Evolutionary conservation across 2,329 filamentous ascomycete species (phyloP), one percentile per base, ranked within the genome.

Genomic region (Pestalotiopsis fici): DNA sequence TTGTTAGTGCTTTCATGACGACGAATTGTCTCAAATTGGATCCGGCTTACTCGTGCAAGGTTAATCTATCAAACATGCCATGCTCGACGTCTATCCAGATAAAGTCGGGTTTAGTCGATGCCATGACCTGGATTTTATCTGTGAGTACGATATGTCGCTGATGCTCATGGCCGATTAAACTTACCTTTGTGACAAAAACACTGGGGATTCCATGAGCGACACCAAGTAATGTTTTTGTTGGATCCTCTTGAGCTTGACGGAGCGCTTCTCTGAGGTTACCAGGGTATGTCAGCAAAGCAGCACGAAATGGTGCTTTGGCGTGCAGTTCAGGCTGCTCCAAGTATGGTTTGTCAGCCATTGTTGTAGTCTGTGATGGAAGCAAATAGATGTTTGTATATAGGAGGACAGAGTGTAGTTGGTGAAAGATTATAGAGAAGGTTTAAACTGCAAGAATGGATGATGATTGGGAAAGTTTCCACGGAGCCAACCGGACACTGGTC

Each of bases 41-140:
- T 15, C 4, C 2, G 13, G 66, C 69, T 62, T 47, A 71, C 70
- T 71, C 66, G 37, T 70, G 64, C 25, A 71, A 65, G 2, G 61
- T 59, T 6, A 64, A 59, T 13, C 69, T 64, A 56, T 69, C 64
- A 43, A 62, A 70, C 54, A 68, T 64, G 43, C 59, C 68, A 59
- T 71, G 68, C 64, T 71, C 69, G 7, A 68, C 66, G n/a, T 71
- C 70, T 27, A 71, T 69, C 68, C 70, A 71, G 63, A 71, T 69
- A 54, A 71, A 71, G 59, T 71, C 70, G 15, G 70, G 69, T 37
- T 65, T 68, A 15, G 70, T 39, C 3, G 67, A 69, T 3, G 69
- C 69, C 13, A 70, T 27, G 25, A 71, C 18, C 69, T 70, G 43
- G 27, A n/a, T 23, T 13, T 18, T 18, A 25, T 9, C 13, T 31